phyloP scores from a whole-genome alignment of 176 grass and related monocot genomes.

The maize (Zea mays) region Zm-B73-REFERENCE-NAM-5.0 NC_050101.1:84327501-84328000 shows the following conservation, averaged over 20 bases:
- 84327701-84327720: conserved; percentile 91
- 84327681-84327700: conserved; percentile 87
- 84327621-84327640: conserved; percentile 1
- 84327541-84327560: neutral
- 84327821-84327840: conserved; percentile 3
- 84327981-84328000: neutral
- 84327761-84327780: conserved; percentile 30
- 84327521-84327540: no score
- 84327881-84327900: conserved; percentile 7
- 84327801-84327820: neutral
- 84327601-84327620: no score
- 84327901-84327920: conserved; percentile 1
- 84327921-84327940: conserved; percentile 2
- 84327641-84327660: neutral
- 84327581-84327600: no score
- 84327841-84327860: conserved; percentile 17
- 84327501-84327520: no score
- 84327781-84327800: neutral
- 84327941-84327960: neutral
- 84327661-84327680: conserved; percentile 53
- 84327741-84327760: conserved; percentile 69
- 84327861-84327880: conserved; percentile 16
- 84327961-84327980: conserved; percentile 20
- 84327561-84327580: no score
- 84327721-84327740: conserved; percentile 93